These are phyloP conservation scores for Kodamaea leandrae DNA, from an alignment of 805 yeast species.

Conservation along the genomic window DNA sequence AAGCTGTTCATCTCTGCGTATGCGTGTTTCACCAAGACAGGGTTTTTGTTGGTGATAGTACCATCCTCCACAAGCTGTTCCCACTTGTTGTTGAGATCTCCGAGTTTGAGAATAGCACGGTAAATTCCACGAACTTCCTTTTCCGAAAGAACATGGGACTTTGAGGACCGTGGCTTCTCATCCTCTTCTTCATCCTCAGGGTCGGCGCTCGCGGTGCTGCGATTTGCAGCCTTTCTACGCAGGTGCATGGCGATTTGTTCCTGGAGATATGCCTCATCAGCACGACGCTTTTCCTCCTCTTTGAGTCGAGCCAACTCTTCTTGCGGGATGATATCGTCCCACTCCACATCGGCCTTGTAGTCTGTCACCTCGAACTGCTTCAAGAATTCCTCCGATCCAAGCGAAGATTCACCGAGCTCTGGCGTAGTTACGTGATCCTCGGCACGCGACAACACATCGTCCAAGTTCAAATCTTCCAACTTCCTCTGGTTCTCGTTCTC, in stretches of 20 bases:
- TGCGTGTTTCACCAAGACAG: constrained; percentile 70
- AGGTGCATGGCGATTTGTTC: constrained; percentile 87
- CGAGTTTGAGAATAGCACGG: constrained; percentile 75
- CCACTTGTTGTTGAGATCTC: constrained; percentile 75
- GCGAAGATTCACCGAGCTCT: constrained; percentile 92
- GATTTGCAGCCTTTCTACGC: constrained; percentile 73
- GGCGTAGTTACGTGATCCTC: constrained; percentile 97
- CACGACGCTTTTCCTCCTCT: constrained; percentile 82
- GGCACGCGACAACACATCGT: constrained; percentile 93
- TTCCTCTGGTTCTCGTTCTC: constrained; percentile 94
- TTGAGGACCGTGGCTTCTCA: constrained; percentile 41
- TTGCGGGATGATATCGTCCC: constrained; percentile 99
- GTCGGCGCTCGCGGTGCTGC: constrained; percentile 44
- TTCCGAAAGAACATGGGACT: constrained; percentile 54
- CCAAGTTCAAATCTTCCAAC: constrained; percentile 90
- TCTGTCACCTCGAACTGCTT: constrained; percentile 98
- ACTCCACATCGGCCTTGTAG: constrained; percentile 94
- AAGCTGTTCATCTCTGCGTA: constrained; percentile 67
- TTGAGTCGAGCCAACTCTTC: constrained; percentile 86
- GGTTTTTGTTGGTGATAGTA: constrained; percentile 77
- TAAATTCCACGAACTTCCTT: constrained; percentile 84
- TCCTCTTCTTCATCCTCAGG: constrained; percentile 39
- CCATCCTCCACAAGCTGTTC: constrained; percentile 89
- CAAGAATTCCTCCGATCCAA: constrained; percentile 97
- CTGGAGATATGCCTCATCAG: constrained; percentile 82